These are phyloP conservation scores for Sporothrix luriei DNA, from an alignment of 2,329 filamentous ascomycete genomes.

Conservation along the genomic window DNA sequence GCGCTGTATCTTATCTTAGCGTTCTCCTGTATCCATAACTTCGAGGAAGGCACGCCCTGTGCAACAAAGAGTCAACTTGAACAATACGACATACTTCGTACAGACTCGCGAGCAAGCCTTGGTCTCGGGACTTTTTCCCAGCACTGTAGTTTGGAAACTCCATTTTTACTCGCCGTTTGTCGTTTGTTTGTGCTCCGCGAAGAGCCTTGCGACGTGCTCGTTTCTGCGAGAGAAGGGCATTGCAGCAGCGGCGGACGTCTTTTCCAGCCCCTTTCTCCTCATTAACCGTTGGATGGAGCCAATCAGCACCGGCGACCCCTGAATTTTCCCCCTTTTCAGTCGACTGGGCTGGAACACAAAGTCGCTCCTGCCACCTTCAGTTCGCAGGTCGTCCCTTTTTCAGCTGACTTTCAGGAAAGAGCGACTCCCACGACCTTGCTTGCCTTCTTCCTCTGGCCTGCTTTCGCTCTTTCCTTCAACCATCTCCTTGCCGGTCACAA, in stretches of 20 bases:
- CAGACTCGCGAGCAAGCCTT: too few species aligned
- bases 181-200: slow-evolving; percentile 11
- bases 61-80: too few species aligned
- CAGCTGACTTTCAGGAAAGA: slow-evolving; percentile 28
- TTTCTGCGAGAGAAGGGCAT: slow-evolving; percentile 22
- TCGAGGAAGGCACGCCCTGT: too few species aligned
- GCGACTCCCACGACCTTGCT: neutral
- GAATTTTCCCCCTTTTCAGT: slow-evolving; percentile 30
- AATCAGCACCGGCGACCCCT: slow-evolving; percentile 30
- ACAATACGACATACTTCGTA: too few species aligned
- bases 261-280: neutral
- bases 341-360: neutral
- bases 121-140: too few species aligned
- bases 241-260: neutral
- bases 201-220: neutral
- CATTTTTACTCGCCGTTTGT: neutral
- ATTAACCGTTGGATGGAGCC: slow-evolving; percentile 2
- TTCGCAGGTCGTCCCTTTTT: slow-evolving; percentile 15
- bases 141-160: neutral
- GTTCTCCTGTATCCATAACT: too few species aligned
- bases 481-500: neutral
- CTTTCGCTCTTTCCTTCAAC: neutral
- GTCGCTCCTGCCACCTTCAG: slow-evolving; percentile 27
- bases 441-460: neutral
- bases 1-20: too few species aligned